Evolutionary conservation across 192 early-diverging fungal genomes (phyloP).

Genomic region (Backusella liffmaniae): DNA sequence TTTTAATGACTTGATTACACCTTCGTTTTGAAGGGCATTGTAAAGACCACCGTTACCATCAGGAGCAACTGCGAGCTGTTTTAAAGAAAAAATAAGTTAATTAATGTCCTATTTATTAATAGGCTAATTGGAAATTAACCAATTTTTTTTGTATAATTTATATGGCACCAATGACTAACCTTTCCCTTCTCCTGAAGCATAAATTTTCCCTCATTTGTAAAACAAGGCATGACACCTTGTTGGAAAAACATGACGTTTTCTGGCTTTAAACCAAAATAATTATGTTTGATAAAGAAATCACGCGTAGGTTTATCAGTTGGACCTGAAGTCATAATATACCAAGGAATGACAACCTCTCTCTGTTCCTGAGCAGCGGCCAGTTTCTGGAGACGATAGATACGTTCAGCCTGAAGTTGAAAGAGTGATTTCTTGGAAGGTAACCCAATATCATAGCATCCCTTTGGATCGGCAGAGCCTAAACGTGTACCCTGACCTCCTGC

Average conservation of each 20-base stretch:
- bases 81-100: neutral
- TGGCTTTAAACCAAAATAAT: conserved; percentile 76
- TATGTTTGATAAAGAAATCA: conserved; percentile 63
- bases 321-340: conserved; percentile 95
- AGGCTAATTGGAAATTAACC: neutral
- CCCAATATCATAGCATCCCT: conserved; percentile 91
- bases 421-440: conserved; percentile 85
- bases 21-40: conserved; percentile 74
- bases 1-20: conserved; percentile 71
- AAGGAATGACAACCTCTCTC: conserved; percentile 64
- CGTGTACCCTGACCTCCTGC: conserved; percentile 87
- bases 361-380: conserved; percentile 33
- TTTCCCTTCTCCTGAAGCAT: conserved; percentile 67
- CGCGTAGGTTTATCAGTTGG: conserved; percentile 76
- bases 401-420: conserved; percentile 90
- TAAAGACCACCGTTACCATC: conserved; percentile 90
- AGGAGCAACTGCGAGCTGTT: conserved; percentile 58
- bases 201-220: conserved; percentile 82
- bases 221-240: conserved; percentile 85
- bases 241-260: conserved; percentile 88
- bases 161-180: conserved; percentile 30
- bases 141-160: neutral
- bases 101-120: neutral
- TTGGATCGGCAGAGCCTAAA: conserved; percentile 73
- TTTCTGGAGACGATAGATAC: conserved; percentile 80